These are phyloP conservation scores for Madurella fahalii DNA, from an alignment of 2,329 filamentous ascomycete species.

Conservation along the genomic window DNA sequence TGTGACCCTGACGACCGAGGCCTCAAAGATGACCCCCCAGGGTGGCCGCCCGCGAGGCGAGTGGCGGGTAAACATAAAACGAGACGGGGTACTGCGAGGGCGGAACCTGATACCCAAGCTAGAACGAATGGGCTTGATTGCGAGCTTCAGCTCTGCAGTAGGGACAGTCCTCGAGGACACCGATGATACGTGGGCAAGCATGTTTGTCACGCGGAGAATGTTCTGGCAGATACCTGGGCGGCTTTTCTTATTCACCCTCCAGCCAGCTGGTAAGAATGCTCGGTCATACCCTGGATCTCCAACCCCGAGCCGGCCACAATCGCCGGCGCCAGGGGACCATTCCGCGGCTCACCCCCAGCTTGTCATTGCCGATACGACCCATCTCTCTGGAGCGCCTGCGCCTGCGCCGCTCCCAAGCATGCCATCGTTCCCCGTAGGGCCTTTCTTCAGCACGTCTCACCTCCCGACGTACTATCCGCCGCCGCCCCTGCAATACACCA, in stretches of 20 bases:
- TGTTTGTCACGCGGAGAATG: slow-evolving; percentile 75
- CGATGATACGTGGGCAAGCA: slow-evolving; percentile 65
- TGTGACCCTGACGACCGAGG: slow-evolving; percentile 57
- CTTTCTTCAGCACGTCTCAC: slow-evolving; percentile 78
- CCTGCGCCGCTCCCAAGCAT: slow-evolving; percentile 33
- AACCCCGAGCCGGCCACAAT: slow-evolving; percentile 49
- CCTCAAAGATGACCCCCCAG: slow-evolving; percentile 62
- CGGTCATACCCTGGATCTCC: slow-evolving; percentile 48
- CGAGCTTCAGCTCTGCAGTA: slow-evolving; percentile 70
- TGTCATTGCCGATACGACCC: slow-evolving; percentile 29
- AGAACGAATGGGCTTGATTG: slow-evolving; percentile 85
- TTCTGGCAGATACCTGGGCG: slow-evolving; percentile 93
- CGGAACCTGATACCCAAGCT: slow-evolving; percentile 83
- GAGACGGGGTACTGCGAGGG: slow-evolving; percentile 83
- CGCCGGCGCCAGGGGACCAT: slow-evolving; percentile 37
- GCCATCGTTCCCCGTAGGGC: slow-evolving; percentile 51
- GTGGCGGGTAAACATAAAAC: slow-evolving; percentile 79
- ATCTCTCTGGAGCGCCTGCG: slow-evolving; percentile 39
- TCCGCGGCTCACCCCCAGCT: slow-evolving; percentile 24
- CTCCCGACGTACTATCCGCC: slow-evolving; percentile 90
- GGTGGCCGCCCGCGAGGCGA: slow-evolving; percentile 73
- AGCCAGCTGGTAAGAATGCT: slow-evolving; percentile 43
- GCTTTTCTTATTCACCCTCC: slow-evolving; percentile 81
- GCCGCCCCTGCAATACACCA: slow-evolving; percentile 72
- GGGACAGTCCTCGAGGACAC: slow-evolving; percentile 60